A percentile compares a stretch with the other conserved stretches of the same genome.
phyloP scores from a whole-genome alignment of 1,284 basidiomycete species.

The Apiotrichum veenhuisii region DNA sequence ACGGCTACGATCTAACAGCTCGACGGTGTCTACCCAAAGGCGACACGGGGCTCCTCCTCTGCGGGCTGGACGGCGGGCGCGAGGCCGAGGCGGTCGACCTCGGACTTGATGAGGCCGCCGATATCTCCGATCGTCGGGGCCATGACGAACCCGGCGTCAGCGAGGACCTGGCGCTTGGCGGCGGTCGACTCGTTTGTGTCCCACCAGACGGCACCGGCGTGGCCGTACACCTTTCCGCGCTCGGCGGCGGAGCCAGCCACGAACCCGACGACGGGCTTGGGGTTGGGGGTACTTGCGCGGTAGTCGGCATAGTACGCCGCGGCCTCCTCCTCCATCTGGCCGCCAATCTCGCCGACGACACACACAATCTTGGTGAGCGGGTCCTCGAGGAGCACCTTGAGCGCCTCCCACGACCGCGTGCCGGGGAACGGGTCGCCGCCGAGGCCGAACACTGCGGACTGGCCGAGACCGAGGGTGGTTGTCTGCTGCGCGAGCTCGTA shows the following conservation, averaged over 20 bases:
- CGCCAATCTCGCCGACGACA: slow-evolving; percentile 93
- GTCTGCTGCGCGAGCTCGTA: slow-evolving; percentile 91
- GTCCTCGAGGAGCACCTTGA: slow-evolving; percentile 88
- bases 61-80: background rate
- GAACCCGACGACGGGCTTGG: slow-evolving; percentile 91
- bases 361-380: slow-evolving; percentile 81
- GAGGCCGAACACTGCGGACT: slow-evolving; percentile 89
- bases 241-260: slow-evolving; percentile 92
- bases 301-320: slow-evolving; percentile 85
- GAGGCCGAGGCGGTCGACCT: slow-evolving; percentile 9
- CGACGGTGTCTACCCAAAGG: background rate
- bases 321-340: slow-evolving; percentile 90
- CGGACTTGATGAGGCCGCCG: slow-evolving; percentile 16
- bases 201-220: slow-evolving; percentile 55
- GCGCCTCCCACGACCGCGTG: slow-evolving; percentile 63
- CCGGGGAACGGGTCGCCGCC: slow-evolving; percentile 97
- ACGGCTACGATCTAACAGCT: too few relatives aligned
- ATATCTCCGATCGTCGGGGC: slow-evolving; percentile 20
- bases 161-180: slow-evolving; percentile 16
- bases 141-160: slow-evolving; percentile 18
- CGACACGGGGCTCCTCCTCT: background rate
- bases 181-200: slow-evolving; percentile 16
- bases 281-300: slow-evolving; percentile 57
- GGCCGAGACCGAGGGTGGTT: slow-evolving; percentile 85
- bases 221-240: slow-evolving; percentile 91